A percentile compares a stretch with the other conserved stretches of the same genome.
Conservation (phyloP, 495 filamentous ascomycete genomes). For the Schizothecium vesticola region DNA sequence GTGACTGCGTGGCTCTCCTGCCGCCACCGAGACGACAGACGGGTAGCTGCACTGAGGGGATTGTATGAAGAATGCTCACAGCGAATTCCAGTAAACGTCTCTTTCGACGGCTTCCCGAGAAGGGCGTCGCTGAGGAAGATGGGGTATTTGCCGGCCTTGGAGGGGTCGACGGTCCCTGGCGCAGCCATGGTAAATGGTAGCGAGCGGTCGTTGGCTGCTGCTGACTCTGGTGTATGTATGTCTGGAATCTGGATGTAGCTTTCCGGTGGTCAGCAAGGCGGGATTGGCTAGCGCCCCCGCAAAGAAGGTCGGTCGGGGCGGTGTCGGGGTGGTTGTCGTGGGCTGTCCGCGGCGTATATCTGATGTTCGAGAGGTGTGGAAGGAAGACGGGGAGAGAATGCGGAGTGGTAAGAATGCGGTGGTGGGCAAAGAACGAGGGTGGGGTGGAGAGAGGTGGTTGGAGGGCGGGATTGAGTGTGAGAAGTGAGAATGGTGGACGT, state of each 20-base stretch:
- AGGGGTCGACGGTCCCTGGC: constrained; percentile 36
- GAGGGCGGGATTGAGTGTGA: background rate
- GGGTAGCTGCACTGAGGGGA: background rate
- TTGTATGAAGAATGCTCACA: constrained; percentile 34
- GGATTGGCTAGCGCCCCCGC: background rate
- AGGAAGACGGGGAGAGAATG: background rate
- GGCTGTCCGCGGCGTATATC: background rate
- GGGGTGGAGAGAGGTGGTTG: background rate
- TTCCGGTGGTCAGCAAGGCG: background rate
- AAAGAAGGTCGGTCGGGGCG: background rate
- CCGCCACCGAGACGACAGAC: background rate
- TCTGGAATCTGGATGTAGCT: background rate
- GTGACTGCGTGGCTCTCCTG: constrained; percentile 9
- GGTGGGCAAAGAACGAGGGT: background rate
- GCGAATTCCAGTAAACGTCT: constrained; percentile 47
- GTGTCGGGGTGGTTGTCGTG: background rate
- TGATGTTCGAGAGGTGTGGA: background rate
- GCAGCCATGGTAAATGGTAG: constrained; percentile 21
- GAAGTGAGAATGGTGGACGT: background rate
- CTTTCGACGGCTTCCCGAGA: constrained; percentile 47
- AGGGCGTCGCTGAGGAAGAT: constrained; percentile 52
- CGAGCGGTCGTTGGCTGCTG: background rate
- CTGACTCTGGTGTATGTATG: background rate
- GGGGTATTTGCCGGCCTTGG: constrained; percentile 49
- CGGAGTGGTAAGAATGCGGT: background rate